phyloP scores from a whole-genome alignment of 2,329 filamentous ascomycete genomes.

The Penicillium frequentans region DNA sequence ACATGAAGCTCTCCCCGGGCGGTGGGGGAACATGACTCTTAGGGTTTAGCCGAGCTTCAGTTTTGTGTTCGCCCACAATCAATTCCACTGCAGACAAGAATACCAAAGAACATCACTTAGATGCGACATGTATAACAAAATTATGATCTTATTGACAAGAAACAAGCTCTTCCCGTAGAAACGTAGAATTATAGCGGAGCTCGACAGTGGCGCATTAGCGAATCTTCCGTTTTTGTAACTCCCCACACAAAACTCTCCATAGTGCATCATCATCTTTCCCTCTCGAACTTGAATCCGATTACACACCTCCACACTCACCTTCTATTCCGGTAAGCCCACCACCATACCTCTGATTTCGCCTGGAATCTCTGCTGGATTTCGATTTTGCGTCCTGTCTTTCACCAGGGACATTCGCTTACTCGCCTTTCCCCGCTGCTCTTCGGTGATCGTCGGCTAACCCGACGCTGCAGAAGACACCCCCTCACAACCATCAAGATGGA shows the following conservation, averaged over 20 bases:
- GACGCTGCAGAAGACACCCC: conserved; percentile 16
- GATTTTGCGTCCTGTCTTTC: neutral
- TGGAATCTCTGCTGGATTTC: neutral
- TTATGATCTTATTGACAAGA: neutral
- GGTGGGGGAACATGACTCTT: conserved; percentile 13
- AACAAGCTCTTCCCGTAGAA: neutral
- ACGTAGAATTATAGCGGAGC: neutral
- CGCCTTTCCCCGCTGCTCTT: neutral
- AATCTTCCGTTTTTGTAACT: conserved; percentile 21
- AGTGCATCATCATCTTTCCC: conserved; percentile 6
- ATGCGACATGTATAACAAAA: neutral
- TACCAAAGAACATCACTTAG: neutral
- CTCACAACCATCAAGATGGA: conserved; percentile 56
- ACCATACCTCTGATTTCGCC: neutral
- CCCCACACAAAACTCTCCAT: conserved; percentile 29
- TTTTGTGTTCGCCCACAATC: conserved; percentile 24
- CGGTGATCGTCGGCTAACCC: conserved; percentile 19
- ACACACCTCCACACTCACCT: neutral
- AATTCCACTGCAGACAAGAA: neutral
- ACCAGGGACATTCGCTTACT: neutral
- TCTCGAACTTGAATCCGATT: neutral
- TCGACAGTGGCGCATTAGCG: conserved; percentile 22
- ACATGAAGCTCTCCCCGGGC: neutral
- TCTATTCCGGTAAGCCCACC: neutral
- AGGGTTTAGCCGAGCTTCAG: conserved; percentile 41